These are phyloP conservation scores for Gyromitra esculenta DNA, from an alignment of 2,329 filamentous ascomycete genomes.

Conservation along the genomic window DNA sequence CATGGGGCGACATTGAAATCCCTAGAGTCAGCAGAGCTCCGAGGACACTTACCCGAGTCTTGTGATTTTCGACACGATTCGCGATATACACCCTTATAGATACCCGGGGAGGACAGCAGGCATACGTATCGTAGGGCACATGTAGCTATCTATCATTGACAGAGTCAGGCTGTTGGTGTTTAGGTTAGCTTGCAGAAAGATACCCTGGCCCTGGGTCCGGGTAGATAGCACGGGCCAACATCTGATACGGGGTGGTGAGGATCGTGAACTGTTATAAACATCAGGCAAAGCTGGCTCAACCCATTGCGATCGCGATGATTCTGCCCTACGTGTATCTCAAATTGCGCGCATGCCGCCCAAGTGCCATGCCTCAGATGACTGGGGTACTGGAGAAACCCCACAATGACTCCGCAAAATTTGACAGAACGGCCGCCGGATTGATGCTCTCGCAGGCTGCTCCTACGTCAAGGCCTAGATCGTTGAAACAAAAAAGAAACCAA, in stretches of 20 bases:
- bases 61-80: conserved; percentile 22
- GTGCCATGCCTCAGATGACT: conserved; percentile 37
- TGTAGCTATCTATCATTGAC: conserved; percentile 10
- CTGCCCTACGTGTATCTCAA: conserved; percentile 43
- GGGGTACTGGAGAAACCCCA: conserved; percentile 31
- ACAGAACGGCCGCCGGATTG: conserved; percentile 5
- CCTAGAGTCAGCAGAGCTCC: conserved; percentile 7
- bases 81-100: conserved; percentile 26
- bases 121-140: conserved; percentile 7
- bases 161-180: conserved; percentile 2
- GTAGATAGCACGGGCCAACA: conserved; percentile 47
- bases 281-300: conserved; percentile 38
- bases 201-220: conserved; percentile 38
- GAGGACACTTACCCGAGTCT: conserved; percentile 18
- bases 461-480: conserved; percentile 1
- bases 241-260: conserved; percentile 30
- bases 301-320: conserved; percentile 48
- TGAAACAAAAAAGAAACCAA: conserved; percentile 11
- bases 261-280: conserved; percentile 48
- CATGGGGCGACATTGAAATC: conserved; percentile 25
- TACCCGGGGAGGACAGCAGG: conserved; percentile 16
- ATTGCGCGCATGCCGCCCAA: conserved; percentile 35
- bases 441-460: background rate
- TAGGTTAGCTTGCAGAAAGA: conserved; percentile 34
- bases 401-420: conserved; percentile 34